A percentile compares a stretch with the other conserved stretches of the same genome.
These are phyloP conservation scores for Macrophomina pseudophaseolina DNA, from an alignment of 2,329 filamentous ascomycete genomes.

Conservation along the genomic window DNA sequence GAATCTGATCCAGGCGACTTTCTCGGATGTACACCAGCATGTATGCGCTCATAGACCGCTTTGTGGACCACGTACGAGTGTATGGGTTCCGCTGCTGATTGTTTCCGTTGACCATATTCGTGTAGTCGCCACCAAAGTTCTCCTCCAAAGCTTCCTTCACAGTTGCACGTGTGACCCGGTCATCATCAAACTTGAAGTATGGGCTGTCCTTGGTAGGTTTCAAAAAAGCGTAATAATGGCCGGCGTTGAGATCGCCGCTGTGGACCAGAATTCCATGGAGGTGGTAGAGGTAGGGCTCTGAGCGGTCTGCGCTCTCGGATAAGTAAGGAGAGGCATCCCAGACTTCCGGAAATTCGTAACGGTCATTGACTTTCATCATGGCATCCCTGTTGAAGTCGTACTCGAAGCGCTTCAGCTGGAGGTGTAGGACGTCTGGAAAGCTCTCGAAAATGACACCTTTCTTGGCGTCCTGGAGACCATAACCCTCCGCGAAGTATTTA, in stretches of 20 bases:
- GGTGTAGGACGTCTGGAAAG: slow-evolving; percentile 90
- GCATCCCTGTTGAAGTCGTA: slow-evolving; percentile 95
- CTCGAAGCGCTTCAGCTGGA: slow-evolving; percentile 96
- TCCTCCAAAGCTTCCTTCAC: slow-evolving; percentile 91
- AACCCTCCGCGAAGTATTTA: slow-evolving; percentile 92
- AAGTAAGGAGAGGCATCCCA: slow-evolving; percentile 89
- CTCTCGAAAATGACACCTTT: slow-evolving; percentile 97
- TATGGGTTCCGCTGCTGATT: slow-evolving; percentile 66
- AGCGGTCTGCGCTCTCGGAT: slow-evolving; percentile 81
- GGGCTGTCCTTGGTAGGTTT: slow-evolving; percentile 88
- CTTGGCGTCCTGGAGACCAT: slow-evolving; percentile 92
- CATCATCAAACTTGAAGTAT: slow-evolving; percentile 98
- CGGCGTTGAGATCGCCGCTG: slow-evolving; percentile 94
- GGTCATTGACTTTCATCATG: slow-evolving; percentile 98
- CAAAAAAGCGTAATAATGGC: slow-evolving; percentile 97
- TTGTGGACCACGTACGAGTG: slow-evolving; percentile 66
- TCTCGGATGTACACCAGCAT: slow-evolving; percentile 98
- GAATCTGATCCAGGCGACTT: slow-evolving; percentile 78
- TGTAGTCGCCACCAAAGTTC: slow-evolving; percentile 91
- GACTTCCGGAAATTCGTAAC: slow-evolving; percentile 84
- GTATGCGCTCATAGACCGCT: slow-evolving; percentile 85
- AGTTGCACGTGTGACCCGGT: slow-evolving; percentile 93
- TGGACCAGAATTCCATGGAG: slow-evolving; percentile 95
- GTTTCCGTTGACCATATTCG: slow-evolving; percentile 60
- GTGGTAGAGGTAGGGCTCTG: slow-evolving; percentile 89